Evolutionary conservation across 495 filamentous ascomycete species (phyloP).

Genomic region (Achaetomiella virescens): DNA sequence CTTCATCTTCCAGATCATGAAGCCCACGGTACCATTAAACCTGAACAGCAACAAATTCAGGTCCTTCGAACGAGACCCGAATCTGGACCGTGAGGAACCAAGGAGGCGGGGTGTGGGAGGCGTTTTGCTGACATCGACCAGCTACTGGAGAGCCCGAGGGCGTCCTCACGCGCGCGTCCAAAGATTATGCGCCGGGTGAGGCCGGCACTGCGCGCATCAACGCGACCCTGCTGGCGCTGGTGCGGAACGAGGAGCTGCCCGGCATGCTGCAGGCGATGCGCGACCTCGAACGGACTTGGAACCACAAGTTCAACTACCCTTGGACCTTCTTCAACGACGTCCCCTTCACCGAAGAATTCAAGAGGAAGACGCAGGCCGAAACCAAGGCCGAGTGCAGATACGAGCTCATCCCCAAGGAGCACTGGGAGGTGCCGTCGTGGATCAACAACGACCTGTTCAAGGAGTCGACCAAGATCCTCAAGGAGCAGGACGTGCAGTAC

Average conservation of each 20-base stretch:
- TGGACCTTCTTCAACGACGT: conserved; percentile 99
- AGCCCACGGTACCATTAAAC: conserved; percentile 32
- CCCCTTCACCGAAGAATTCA: conserved; percentile 89
- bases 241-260: conserved; percentile 81
- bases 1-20: conserved; percentile 65
- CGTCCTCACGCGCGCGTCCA: conserved; percentile 60
- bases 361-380: conserved; percentile 62
- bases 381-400: conserved; percentile 84
- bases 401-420: conserved; percentile 83
- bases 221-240: conserved; percentile 88
- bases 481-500: conserved; percentile 85
- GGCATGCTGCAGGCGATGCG: conserved; percentile 80
- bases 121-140: conserved; percentile 31
- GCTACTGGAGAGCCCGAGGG: conserved; percentile 78
- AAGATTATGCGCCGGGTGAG: conserved; percentile 66
- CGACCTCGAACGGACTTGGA: conserved; percentile 93
- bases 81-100: conserved; percentile 64
- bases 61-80: conserved; percentile 63
- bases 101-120: background rate
- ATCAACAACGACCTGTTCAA: conserved; percentile 81
- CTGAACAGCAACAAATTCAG: conserved; percentile 25
- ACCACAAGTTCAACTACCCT: conserved; percentile 98
- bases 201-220: conserved; percentile 75
- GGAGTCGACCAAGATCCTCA: conserved; percentile 76
- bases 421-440: conserved; percentile 90